These are phyloP conservation scores for Diaporthe sp. DNA, from an alignment of 2,329 filamentous ascomycete species.

Conservation along the genomic window DNA sequence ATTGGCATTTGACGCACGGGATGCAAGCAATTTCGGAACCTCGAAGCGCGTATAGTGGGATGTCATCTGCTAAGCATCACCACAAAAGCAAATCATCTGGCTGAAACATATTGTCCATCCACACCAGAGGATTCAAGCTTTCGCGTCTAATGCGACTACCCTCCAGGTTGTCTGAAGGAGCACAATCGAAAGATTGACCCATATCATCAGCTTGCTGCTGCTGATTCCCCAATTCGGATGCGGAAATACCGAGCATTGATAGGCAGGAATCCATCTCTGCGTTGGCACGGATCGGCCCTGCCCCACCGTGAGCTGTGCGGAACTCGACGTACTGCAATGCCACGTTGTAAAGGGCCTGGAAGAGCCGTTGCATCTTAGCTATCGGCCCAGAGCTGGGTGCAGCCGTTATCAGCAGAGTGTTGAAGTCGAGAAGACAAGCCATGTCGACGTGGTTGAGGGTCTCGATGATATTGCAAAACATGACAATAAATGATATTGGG, in stretches of 20 bases:
- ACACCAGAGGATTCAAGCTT: not conserved
- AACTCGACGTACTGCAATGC: constrained; percentile 1
- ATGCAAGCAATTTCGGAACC: not conserved
- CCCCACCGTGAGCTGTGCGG: not conserved
- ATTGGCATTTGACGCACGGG: too few species aligned
- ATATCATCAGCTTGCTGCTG: not conserved
- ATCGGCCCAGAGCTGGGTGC: not conserved
- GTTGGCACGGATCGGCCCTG: not conserved
- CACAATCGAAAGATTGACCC: not conserved
- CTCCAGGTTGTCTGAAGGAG: not conserved
- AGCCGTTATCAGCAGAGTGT: not conserved
- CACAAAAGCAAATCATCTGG: not conserved
- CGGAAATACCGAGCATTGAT: not conserved
- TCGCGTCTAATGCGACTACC: not conserved
- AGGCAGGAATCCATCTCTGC: constrained; percentile 4
- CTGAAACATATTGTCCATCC: not conserved
- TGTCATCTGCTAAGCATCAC: not conserved
- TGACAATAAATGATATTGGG: not conserved
- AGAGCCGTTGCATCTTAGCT: not conserved
- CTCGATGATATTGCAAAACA: not conserved
- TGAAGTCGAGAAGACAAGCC: not conserved
- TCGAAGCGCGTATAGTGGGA: not conserved
- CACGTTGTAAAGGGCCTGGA: not conserved
- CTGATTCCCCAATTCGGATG: not conserved
- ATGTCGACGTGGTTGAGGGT: not conserved